Base-by-base conservation (phyloP, 139 green algal species). In the Tetradesmus obliquus region DNA sequence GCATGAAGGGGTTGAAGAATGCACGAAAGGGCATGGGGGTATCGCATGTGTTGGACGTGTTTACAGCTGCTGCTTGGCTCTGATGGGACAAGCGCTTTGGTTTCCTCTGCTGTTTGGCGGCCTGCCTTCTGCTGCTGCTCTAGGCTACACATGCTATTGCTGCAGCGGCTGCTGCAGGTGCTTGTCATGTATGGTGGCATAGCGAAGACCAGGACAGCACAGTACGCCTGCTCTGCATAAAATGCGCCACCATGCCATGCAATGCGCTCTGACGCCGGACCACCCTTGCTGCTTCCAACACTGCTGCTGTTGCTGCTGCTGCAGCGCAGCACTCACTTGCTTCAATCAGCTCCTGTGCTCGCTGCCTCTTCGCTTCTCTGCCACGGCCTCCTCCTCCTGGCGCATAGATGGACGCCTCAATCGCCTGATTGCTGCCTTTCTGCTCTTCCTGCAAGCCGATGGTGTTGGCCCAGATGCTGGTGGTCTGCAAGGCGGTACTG, bases 391-490 rank as follows among this genome's bases (percentile, higher is more conserved):
- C 92, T 17, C 92, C 91, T 8, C 93, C 90, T 3, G 97, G 97
- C 0, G 97, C 97, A 71, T 97, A 96, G 24, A 98, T 94, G 1
- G 93, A 89, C 9, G 95, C 95, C 92, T 98, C 97, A 7, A 98
- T 96, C 5, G 89, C 94, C 8, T 94, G 87, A 86, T 98, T 98
- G 53, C 93, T 94, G 55, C 97, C 97, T 24, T 92, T 82, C 88
- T 97, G 91, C 86, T 94, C 66, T 58, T 94, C 87, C 58, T 95
- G 91, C 69, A 97, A 55, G 0, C 97, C 97, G 82, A 98, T 98
- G 1, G 96, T 95, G 86, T 98, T 97, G 72, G 93, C 96, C 97
- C 97, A 98, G 93, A 98, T 98, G 60, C 94, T 93, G 88, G 96
- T 97, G 20, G 92, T 94, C 71, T 98, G 94, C 45, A 98, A 90